Evolutionary conservation across 768 basidiomycete genomes (phyloP), one percentile per base, ranked within the genome.

Genomic region (Grammothele lineata): DNA sequence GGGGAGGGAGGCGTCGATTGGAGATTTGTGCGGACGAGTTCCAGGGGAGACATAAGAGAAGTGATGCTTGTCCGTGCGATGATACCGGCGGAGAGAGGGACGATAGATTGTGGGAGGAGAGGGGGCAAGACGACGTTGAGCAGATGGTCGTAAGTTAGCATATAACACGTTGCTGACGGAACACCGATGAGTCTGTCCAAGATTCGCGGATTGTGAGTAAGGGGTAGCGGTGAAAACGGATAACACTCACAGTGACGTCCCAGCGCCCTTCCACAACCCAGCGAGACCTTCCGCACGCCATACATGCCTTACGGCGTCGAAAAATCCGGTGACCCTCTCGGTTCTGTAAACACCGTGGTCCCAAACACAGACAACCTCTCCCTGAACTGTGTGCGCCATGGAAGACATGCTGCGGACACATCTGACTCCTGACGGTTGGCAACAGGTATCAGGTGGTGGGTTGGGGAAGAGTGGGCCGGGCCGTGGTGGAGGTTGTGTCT

Each of bases 201-300:
- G 42, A 23, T 8, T 19, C n/a, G 45, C 18, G 48, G 43, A 49
- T 64, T 36, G 37, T 30, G 24, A 36, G 40, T 23, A 39, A 18
- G 17, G 17, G 30, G 5, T 21, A 0, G 12, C 27, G 11, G 30
- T 18, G 26, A 34, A 25, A 42, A 36, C 32, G 30, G 18, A 8
- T 12, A 3, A 35, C 5, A 50, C 90, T 69, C 60, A 93, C 89
- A 98, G 63, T 22, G 92, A 78, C 3, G 94, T 96, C 7, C 92
- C 93, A 1, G 78, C 87, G 40, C 96, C 96, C 63, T 97, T 94
- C 96, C 96, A 99, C 1, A 99, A 69, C 0, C 93, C 94, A 37
- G 79, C 71, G 2, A 85, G 53, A 10, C 96, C 95, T 65, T 93
- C 92, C 38, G 80, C 84, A 56, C 77, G 74, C 72, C 78, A 78